A percentile compares a stretch with the other conserved stretches of the same genome.
Evolutionary conservation across 1,139 yeast genomes (phyloP).

Genomic region (Hyphopichia wangnamkhiaoensis): DNA sequence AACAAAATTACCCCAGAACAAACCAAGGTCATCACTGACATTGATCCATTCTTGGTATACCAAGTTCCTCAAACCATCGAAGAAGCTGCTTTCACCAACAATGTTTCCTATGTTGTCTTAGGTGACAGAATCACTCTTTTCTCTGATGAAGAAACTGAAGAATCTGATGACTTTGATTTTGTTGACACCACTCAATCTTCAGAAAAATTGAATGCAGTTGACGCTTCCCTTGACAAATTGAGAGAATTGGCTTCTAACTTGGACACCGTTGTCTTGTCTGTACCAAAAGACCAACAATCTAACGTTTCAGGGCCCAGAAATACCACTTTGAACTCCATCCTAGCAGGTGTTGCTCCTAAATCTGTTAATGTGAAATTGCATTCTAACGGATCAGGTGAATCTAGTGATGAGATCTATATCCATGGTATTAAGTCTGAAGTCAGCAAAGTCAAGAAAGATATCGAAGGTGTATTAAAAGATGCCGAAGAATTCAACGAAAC

Average conservation of each 20-base stretch:
- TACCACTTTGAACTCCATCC: conserved; percentile 55
- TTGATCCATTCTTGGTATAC: conserved; percentile 66
- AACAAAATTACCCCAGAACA: conserved; percentile 72
- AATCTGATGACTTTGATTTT: conserved; percentile 37
- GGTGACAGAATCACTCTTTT: conserved; percentile 47
- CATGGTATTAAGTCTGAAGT: conserved; percentile 67
- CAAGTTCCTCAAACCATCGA: conserved; percentile 49
- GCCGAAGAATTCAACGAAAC: conserved; percentile 63
- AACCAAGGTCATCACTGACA: conserved; percentile 59
- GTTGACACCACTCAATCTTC: conserved; percentile 21
- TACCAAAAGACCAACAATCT: conserved; percentile 60
- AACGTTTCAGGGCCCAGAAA: conserved; percentile 58
- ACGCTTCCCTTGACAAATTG: conserved; percentile 52
- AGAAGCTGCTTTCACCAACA: conserved; percentile 47
- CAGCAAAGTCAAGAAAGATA: conserved; percentile 49
- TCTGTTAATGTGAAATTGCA: conserved; percentile 45
- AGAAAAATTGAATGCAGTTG: conserved; percentile 46
- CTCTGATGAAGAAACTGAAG: conserved; percentile 16
- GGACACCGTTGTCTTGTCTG: conserved; percentile 49
- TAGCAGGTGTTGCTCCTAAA: conserved; percentile 37
- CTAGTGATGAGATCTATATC: conserved; percentile 57
- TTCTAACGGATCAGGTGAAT: conserved; percentile 39
- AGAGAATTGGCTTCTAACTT: conserved; percentile 61
- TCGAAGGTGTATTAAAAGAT: conserved; percentile 59
- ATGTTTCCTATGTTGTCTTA: conserved; percentile 59